phyloP scores from a whole-genome alignment of 2,329 filamentous ascomycete species.

The Diaporthe sp. region DNA sequence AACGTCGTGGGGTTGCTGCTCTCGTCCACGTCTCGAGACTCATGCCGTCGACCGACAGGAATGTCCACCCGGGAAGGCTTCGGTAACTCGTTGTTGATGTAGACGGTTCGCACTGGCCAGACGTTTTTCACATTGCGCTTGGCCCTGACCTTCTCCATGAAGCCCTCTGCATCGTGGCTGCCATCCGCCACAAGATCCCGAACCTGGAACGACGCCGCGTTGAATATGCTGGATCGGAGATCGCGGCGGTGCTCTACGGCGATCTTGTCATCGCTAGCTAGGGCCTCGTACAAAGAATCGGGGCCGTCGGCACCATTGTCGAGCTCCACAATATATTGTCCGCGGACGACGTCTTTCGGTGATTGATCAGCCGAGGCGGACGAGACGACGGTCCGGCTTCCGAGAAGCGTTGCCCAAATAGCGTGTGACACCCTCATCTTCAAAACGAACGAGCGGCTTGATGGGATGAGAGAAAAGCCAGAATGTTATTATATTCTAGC shows the following conservation, averaged over 20 bases:
- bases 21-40: not conserved
- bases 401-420: slow-evolving; percentile 13
- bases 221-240: slow-evolving; percentile 10
- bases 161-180: not conserved
- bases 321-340: slow-evolving; percentile 16
- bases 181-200: not conserved
- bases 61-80: not conserved
- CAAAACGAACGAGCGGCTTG: not conserved
- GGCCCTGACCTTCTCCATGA: slow-evolving; percentile 12
- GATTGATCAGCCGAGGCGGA: slow-evolving; percentile 4
- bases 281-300: not conserved
- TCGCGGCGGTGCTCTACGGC: slow-evolving; percentile 15
- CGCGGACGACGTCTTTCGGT: slow-evolving; percentile 1
- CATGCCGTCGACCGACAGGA: not conserved
- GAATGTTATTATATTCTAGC: not conserved
- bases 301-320: not conserved
- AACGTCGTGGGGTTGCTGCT: slow-evolving; percentile 8
- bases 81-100: not conserved
- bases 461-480: not conserved
- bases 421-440: slow-evolving; percentile 16
- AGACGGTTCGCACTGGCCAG: slow-evolving; percentile 7
- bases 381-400: not conserved
- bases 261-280: not conserved
- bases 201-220: slow-evolving; percentile 10
- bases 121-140: slow-evolving; percentile 7